A percentile compares a stretch with the other conserved stretches of the same genome.
These are phyloP conservation scores for Hemerocallis citrina DNA, from an alignment of 106 monocot species.

Conservation along the genomic window DNA sequence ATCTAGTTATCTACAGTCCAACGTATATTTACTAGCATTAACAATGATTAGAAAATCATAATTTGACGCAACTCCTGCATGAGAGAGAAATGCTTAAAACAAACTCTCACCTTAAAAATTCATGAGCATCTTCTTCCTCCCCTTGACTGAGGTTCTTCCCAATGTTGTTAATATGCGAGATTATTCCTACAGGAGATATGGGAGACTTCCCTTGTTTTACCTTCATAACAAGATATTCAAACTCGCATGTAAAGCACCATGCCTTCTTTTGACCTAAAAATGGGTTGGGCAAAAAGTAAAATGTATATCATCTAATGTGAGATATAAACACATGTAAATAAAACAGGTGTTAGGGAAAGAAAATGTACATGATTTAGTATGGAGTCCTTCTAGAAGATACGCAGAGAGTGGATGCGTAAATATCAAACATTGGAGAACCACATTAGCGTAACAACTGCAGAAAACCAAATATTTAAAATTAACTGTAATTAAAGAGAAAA, in stretches of 20 bases:
- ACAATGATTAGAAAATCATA: too few relatives aligned
- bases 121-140: slow-evolving; percentile 95
- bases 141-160: slow-evolving; percentile 64
- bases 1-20: too few relatives aligned
- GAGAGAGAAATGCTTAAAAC: not conserved
- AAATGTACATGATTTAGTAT: slow-evolving; percentile 52
- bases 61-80: too few relatives aligned
- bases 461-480: not conserved
- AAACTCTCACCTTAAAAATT: slow-evolving; percentile 68
- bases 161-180: slow-evolving; percentile 57
- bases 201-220: slow-evolving; percentile 51
- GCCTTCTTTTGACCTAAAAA: slow-evolving; percentile 39
- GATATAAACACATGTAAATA: not conserved
- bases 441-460: slow-evolving; percentile 92
- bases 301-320: not conserved
- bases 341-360: not conserved
- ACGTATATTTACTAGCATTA: too few relatives aligned
- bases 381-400: slow-evolving; percentile 64
- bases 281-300: not conserved
- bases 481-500: too few relatives aligned
- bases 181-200: slow-evolving; percentile 54
- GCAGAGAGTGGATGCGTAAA: slow-evolving; percentile 73
- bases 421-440: slow-evolving; percentile 69
- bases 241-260: slow-evolving; percentile 81
- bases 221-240: slow-evolving; percentile 56